phyloP scores from a whole-genome alignment of 2,329 filamentous ascomycete species.

The Pestalotiopsis sp. region DNA sequence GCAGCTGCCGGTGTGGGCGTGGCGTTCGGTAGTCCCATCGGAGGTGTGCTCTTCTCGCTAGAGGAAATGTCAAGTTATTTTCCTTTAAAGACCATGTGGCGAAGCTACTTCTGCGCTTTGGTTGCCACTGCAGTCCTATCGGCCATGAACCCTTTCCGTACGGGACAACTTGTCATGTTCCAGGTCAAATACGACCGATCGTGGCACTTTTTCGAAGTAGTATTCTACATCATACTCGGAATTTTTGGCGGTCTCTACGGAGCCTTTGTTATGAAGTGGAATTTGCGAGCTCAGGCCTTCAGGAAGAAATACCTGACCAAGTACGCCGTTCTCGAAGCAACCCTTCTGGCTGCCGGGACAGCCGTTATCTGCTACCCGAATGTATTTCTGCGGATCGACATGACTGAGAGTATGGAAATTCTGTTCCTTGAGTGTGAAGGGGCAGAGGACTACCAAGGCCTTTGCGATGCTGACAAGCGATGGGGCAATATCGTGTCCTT shows the following conservation, averaged over 20 bases:
- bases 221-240: constrained; percentile 90
- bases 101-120: constrained; percentile 95
- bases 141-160: constrained; percentile 96
- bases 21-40: constrained; percentile 95
- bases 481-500: constrained; percentile 79
- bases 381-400: constrained; percentile 91
- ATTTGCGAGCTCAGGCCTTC: constrained; percentile 86
- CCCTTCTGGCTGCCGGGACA: constrained; percentile 77
- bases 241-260: constrained; percentile 94
- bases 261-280: constrained; percentile 97
- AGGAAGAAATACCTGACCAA: constrained; percentile 86
- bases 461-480: constrained; percentile 79
- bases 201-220: constrained; percentile 96
- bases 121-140: constrained; percentile 91
- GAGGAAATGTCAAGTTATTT: constrained; percentile 99
- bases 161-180: constrained; percentile 98
- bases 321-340: constrained; percentile 85
- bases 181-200: constrained; percentile 92
- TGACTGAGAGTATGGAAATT: constrained; percentile 99
- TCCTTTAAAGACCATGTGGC: constrained; percentile 95
- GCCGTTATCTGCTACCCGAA: constrained; percentile 97
- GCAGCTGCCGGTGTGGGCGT: constrained; percentile 95
- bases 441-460: constrained; percentile 80
- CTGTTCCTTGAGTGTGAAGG: constrained; percentile 92
- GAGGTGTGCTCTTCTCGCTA: constrained; percentile 91